A percentile compares a stretch with the other conserved stretches of the same genome.
Evolutionary conservation across 129 eudicot genomes (phyloP).

Genomic region (Tagetes patula): DNA sequence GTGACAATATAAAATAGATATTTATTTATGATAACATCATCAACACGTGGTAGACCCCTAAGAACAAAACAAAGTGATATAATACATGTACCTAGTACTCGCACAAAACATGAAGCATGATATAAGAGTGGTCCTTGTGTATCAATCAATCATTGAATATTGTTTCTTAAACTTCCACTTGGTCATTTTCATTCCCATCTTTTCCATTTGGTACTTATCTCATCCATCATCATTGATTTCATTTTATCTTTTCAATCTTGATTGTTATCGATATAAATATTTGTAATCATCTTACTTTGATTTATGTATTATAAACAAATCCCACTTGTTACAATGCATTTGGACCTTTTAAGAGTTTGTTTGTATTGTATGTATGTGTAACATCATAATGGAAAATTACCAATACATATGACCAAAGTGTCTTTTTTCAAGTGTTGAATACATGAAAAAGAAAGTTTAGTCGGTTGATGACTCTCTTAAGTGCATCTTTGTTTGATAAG

Average conservation of each 20-base stretch:
- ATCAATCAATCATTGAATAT: conserved; percentile 6
- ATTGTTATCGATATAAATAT: neutral
- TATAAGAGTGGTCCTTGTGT: neutral
- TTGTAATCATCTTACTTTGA: conserved; percentile 9
- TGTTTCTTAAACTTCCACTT: conserved; percentile 31
- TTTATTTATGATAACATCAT: neutral
- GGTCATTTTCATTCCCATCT: conserved; percentile 40
- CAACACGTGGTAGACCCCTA: conserved; percentile 36
- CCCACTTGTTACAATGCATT: neutral
- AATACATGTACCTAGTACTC: conserved; percentile 29
- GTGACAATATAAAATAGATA: neutral
- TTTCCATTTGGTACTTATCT: conserved; percentile 26
- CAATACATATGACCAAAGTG: too few species aligned
- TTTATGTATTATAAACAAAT: conserved; percentile 7
- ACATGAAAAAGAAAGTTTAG: too few species aligned
- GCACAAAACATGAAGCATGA: conserved; percentile 13
- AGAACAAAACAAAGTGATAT: conserved; percentile 19
- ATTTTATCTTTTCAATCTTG: conserved; percentile 14
- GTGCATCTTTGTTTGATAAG: too few species aligned
- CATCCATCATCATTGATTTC: conserved; percentile 21
- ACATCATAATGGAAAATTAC: neutral
- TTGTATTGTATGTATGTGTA: neutral
- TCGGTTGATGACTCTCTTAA: too few species aligned
- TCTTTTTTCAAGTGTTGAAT: too few species aligned
- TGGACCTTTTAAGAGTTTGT: conserved; percentile 3